phyloP scores from a whole-genome alignment of 805 yeast species.

The Lipomyces orientalis region DNA sequence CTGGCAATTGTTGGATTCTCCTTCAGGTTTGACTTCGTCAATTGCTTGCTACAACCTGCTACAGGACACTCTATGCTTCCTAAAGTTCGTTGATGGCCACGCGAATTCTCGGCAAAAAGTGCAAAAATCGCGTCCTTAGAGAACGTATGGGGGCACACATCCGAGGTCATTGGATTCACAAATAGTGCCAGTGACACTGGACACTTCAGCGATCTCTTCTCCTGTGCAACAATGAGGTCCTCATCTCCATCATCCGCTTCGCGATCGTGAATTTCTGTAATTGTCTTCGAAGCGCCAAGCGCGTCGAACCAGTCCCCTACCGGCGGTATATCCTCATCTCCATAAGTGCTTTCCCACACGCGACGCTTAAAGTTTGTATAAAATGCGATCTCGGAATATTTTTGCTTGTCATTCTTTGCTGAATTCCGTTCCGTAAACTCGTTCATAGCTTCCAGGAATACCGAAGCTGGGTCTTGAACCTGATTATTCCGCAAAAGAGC shows the following conservation, averaged over 20 bases:
- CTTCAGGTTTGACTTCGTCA: constrained; percentile 11
- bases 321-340: constrained; percentile 31
- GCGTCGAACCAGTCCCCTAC: constrained; percentile 22
- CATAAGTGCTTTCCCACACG: constrained; percentile 26
- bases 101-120: constrained; percentile 5
- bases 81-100: background rate
- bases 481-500: constrained; percentile 6
- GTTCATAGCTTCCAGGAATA: background rate
- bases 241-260: constrained; percentile 38
- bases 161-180: constrained; percentile 44
- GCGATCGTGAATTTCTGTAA: constrained; percentile 9
- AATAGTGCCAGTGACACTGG: constrained; percentile 42
- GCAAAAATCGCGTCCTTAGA: constrained; percentile 39
- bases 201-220: constrained; percentile 40
- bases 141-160: constrained; percentile 43
- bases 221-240: constrained; percentile 42
- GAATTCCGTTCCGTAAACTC: background rate
- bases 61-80: constrained; percentile 33
- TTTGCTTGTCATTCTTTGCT: constrained; percentile 14
- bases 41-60: constrained; percentile 29
- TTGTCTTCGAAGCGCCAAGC: constrained; percentile 5
- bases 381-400: constrained; percentile 11
- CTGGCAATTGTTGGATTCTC: constrained; percentile 26
- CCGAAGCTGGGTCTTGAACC: constrained; percentile 9
- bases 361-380: constrained; percentile 12